Evolutionary conservation across 192 early-diverging fungal genomes (phyloP).

Genomic region (Umbelopsis sp.): DNA sequence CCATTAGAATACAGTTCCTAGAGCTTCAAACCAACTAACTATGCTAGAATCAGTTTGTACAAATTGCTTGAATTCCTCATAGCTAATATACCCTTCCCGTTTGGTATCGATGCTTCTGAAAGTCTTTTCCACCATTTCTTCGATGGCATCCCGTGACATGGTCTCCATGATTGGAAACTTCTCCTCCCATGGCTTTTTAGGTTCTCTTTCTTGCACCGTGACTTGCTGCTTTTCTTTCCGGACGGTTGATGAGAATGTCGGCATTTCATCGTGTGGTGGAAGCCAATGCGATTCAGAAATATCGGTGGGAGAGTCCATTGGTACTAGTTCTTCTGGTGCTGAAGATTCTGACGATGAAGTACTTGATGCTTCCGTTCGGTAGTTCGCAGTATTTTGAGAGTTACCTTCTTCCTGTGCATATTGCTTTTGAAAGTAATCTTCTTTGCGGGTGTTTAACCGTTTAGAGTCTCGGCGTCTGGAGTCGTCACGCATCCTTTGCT

Average conservation of each 20-base stretch:
- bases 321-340: background rate
- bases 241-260: background rate
- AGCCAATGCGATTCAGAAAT: slow-evolving; percentile 4
- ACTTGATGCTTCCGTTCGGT: background rate
- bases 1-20: slow-evolving; percentile 81
- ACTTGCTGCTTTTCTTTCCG: background rate
- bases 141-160: slow-evolving; percentile 90
- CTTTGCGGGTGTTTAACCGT: slow-evolving; percentile 19
- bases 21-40: slow-evolving; percentile 87
- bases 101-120: slow-evolving; percentile 63
- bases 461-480: background rate
- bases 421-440: slow-evolving; percentile 26
- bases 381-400: background rate
- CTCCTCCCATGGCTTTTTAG: slow-evolving; percentile 41
- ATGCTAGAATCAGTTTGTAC: slow-evolving; percentile 81
- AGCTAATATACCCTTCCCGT: slow-evolving; percentile 68
- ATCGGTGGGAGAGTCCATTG: background rate
- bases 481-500: background rate
- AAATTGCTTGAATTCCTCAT: slow-evolving; percentile 79
- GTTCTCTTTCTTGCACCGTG: slow-evolving; percentile 6
- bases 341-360: slow-evolving; percentile 3
- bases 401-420: slow-evolving; percentile 17
- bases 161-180: slow-evolving; percentile 90
- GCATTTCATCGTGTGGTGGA: background rate
- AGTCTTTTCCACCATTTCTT: slow-evolving; percentile 92